phyloP scores from a whole-genome alignment of 306 rosid genomes.

The Trichosanthes truncata region DNA sequence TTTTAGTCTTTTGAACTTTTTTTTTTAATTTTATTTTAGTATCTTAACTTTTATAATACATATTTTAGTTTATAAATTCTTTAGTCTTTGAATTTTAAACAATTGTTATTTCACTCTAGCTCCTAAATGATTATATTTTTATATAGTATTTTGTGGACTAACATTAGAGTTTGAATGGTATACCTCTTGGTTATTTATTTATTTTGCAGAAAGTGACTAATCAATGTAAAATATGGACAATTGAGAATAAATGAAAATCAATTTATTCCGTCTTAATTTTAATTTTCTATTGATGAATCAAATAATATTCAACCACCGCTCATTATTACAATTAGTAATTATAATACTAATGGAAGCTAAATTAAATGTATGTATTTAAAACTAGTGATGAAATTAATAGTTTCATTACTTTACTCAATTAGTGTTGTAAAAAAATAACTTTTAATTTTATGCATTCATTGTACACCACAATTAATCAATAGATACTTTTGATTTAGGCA shows the following conservation, averaged over 20 bases:
- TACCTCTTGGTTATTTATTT: too few species aligned
- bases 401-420: not conserved
- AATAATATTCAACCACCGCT: not conserved
- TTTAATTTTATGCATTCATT: not conserved
- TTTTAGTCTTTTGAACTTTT: too few species aligned
- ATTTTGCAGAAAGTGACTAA: not conserved
- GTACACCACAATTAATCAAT: not conserved
- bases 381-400: not conserved
- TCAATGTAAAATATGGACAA: not conserved
- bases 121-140: not conserved
- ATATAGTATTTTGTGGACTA: not conserved
- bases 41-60: not conserved
- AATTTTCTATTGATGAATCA: not conserved
- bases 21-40: too few species aligned
- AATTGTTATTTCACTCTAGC: not conserved
- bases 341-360: not conserved
- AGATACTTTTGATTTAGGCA: too few species aligned
- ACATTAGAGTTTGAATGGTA: not conserved
- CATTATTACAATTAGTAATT: not conserved
- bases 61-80: not conserved
- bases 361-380: too few species aligned
- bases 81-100: not conserved
- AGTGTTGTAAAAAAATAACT: not conserved
- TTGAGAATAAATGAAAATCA: not conserved
- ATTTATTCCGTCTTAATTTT: not conserved